Conservation (phyloP, 1,139 yeast species). For the Debaryomycetaceae sp. region DNA sequence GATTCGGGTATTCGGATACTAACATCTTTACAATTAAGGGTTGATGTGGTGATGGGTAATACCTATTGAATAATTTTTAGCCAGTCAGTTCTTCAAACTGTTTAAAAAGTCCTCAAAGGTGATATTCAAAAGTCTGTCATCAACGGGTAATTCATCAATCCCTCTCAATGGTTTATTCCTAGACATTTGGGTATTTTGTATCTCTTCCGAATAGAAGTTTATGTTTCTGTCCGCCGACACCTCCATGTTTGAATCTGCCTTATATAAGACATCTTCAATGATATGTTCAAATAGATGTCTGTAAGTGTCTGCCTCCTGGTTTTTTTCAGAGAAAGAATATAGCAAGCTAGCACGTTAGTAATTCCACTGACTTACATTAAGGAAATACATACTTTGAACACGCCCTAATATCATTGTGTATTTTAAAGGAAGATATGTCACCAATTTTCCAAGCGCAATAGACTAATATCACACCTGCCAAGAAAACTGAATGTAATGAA, state of each 20-base stretch:
- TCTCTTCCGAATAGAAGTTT: not conserved
- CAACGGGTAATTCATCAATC: constrained; percentile 3
- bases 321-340: constrained; percentile 19
- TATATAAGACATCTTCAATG: constrained; percentile 13
- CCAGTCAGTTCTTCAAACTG: constrained; percentile 7
- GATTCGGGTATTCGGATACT: too few species aligned
- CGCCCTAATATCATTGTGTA: constrained; percentile 18
- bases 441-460: constrained; percentile 18
- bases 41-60: too few species aligned
- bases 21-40: too few species aligned
- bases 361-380: not conserved
- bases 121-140: constrained; percentile 9
- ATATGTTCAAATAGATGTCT: constrained; percentile 17
- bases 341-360: constrained; percentile 6
- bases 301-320: constrained; percentile 18
- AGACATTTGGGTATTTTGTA: not conserved
- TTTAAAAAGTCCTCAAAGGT: constrained; percentile 13
- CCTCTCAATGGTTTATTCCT: not conserved
- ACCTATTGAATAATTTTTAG: too few species aligned
- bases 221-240: not conserved
- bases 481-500: constrained; percentile 18
- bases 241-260: constrained; percentile 4
- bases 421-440: constrained; percentile 13
- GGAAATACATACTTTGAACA: constrained; percentile 12
- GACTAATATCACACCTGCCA: constrained; percentile 20